These are phyloP conservation scores for Aspergillus biplanus DNA, from an alignment of 495 filamentous ascomycete species.

Conservation along the genomic window DNA sequence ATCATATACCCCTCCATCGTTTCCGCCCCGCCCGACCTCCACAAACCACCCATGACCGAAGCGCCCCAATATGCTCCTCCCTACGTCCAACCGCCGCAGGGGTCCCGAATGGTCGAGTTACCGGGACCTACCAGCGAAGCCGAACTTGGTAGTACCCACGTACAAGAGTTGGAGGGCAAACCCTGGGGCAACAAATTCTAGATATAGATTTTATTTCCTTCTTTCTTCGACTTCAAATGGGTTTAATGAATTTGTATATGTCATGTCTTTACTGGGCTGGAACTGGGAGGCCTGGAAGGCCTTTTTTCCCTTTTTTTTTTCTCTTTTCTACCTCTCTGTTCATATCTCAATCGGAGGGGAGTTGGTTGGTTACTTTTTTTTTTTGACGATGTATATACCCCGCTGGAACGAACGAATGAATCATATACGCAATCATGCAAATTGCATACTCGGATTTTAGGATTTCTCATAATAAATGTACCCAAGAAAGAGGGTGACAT, in stretches of 20 bases:
- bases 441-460: too few species aligned
- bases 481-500: too few species aligned
- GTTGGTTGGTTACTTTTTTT: too few species aligned
- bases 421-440: too few species aligned
- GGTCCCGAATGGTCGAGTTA: slow-evolving; percentile 6
- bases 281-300: too few species aligned
- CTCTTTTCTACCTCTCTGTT: too few species aligned
- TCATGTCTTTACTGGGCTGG: too few species aligned
- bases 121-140: background rate
- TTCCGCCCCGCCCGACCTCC: slow-evolving; percentile 1
- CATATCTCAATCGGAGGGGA: too few species aligned
- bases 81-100: slow-evolving; percentile 2
- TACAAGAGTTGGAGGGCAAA: slow-evolving; percentile 4
- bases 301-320: too few species aligned
- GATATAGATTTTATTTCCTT: background rate
- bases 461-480: too few species aligned
- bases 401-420: too few species aligned
- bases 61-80: background rate
- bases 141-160: slow-evolving; percentile 8
- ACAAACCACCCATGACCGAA: slow-evolving; percentile 6
- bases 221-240: background rate
- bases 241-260: slow-evolving; percentile 1
- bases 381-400: too few species aligned
- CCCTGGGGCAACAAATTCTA: background rate
- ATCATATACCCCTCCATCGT: background rate